Evolutionary conservation across 371 early-diverging fungal genomes (phyloP), one percentile per base, ranked within the genome.

Genomic region (Coemansia sp.): DNA sequence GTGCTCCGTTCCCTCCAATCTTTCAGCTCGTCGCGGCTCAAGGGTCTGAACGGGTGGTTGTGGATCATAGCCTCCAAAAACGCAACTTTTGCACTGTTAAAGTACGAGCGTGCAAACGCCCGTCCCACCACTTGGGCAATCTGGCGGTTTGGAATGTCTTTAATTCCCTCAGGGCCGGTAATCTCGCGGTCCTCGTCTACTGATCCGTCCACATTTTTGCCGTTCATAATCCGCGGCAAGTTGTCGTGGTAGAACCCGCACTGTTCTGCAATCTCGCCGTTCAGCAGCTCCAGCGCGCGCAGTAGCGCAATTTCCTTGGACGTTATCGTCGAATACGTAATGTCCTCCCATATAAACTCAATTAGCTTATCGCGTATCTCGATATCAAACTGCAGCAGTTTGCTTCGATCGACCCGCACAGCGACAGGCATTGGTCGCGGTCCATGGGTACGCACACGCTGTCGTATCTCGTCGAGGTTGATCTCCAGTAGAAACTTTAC

Each of bases 1-100:
- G 59, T 26, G 18, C 60, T 72, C 5, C 58, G 53, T 1, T 37
- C 6, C 1, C 54, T 71, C 77, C 77, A 75, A 40, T 65, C 68
- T 23, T 65, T 64, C 14, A 72, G 40, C 53, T 75, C 72, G 3
- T 72, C 68, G 55, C 72, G 77, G 20, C 52, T 47, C 12, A 75
- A 37, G 6, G 72, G 77, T 44, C 72, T 59, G 62, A 75, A 75
- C 40, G 77, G 77, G 54, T 75, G 77, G 55, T 75, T 68, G 59
- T 67, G 65, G 52, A 75, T 37, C 72, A 75, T 71, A 11, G 77
- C 77, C 52, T 68, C 63, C 42, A 75, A 47, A 40, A 68, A 68
- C 33, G 52, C 44, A 14, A 30, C n/a, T 25, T 65, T 64, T 25
- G 50, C 55, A 11, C 54, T 52, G 51, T 52, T 33, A 57, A 72